Conservation (phyloP, 176 grass and related monocot genomes). For the Miscanthus lutarioriparius region DNA sequence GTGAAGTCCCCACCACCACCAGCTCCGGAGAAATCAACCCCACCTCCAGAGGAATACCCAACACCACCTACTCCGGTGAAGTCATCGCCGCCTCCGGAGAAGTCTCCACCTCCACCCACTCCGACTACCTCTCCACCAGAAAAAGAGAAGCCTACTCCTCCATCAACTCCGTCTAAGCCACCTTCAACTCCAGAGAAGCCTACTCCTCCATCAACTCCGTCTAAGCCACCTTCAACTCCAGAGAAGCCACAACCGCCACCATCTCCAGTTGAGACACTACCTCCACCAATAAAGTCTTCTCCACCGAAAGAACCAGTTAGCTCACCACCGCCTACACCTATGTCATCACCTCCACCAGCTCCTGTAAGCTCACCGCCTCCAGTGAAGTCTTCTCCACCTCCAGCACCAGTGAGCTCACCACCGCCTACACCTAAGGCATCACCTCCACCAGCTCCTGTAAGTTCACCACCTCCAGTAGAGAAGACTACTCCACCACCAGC, state of each 20-base stretch:
- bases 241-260: not conserved
- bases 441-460: not conserved
- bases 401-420: not conserved
- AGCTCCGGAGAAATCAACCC: not conserved
- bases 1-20: not conserved
- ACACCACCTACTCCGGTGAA: not conserved
- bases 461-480: not conserved
- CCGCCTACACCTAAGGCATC: not conserved
- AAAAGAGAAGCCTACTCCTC: not conserved
- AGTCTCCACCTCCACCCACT: not conserved
- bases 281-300: not conserved
- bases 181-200: slow-evolving; percentile 2
- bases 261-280: not conserved
- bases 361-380: not conserved
- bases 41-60: not conserved
- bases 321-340: not conserved
- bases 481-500: not conserved
- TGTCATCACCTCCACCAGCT: not conserved
- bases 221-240: not conserved
- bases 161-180: not conserved
- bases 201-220: not conserved
- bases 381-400: not conserved
- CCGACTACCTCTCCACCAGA: not conserved
- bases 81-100: not conserved
- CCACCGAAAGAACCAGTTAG: not conserved